Base-by-base conservation (phyloP, 208 protist species). In the Blechomonas ayalai region DNA sequence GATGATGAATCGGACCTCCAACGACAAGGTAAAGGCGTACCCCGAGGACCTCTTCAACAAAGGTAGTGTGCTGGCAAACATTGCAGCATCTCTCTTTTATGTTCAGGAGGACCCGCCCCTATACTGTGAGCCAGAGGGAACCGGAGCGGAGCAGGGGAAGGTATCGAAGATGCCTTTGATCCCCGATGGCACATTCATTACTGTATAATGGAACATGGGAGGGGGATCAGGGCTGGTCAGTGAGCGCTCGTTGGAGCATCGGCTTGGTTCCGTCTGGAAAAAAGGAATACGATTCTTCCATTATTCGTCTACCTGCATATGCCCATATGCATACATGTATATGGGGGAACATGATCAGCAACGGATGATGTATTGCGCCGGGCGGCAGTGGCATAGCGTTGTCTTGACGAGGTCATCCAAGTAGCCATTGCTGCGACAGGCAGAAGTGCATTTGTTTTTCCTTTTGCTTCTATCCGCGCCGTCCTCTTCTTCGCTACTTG, bases 1-100 rank as follows among this genome's bases (percentile, higher is more conserved):
- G 15, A 46, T 57, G n/a, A 51, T 65, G 22, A 93, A 93, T 49
- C 42, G 68, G 22, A 90, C 81, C 33, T 82, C 78, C 1, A 45
- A 49, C 8, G 81, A 93, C 32, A 59, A 63, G 7, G 48, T 41
- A 15, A 63, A 65, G 40, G 47, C 56, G 8, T 13, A 61, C 33
- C 25, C 36, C 2, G 65, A 68, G 45, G 69, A 83, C 38, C 53
- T 78, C 32, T 92, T 76, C 40, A 54, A 78, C 25, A 51, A 67
- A 13, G 80, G 84, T 24, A 74, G 65, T 29, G 48, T 66, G 8
- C 20, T 52, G 23, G 35, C 47, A 10, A 92, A 92, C 32, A 27
- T 71, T 4, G 49, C 50, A 26, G 62, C 48, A 12, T 38, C 76
- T 20, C 46, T 83, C 32, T 10, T 10, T n/a, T 65, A 12, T 63